Percentiles rank a stretch among this genome's conserved stretches.
Evolutionary conservation across 148 eudicot species (phyloP).

Genomic region (Linanthus parryae): DNA sequence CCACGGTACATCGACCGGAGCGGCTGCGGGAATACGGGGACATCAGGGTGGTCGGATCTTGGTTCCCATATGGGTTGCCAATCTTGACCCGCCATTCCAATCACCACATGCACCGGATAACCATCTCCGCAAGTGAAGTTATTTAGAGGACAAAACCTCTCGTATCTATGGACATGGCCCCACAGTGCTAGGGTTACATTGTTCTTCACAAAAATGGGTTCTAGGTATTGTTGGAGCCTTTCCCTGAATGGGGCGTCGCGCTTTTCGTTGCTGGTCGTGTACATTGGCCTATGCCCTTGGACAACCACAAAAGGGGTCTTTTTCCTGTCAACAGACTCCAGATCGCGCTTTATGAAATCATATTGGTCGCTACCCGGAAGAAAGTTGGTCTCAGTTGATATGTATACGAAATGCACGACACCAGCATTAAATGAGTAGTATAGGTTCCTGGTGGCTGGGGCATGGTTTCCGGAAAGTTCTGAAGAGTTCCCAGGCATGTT

Average conservation of each 20-base stretch:
- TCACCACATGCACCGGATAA: constrained; percentile 74
- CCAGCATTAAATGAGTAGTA: constrained; percentile 78
- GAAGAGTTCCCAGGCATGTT: constrained; percentile 98
- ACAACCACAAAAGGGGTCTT: constrained; percentile 90
- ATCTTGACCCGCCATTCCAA: constrained; percentile 97
- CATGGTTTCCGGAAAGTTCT: constrained; percentile 56
- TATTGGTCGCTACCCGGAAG: constrained; percentile 74
- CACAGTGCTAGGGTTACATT: constrained; percentile 88
- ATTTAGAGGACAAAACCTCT: constrained; percentile 87
- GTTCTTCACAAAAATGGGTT: constrained; percentile 75
- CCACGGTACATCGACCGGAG: constrained; percentile 62
- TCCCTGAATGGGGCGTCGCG: constrained; percentile 54
- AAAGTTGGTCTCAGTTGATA: constrained; percentile 91
- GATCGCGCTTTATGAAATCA: constrained; percentile 67
- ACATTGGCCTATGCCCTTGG: constrained; percentile 99
- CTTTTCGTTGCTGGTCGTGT: constrained; percentile 67
- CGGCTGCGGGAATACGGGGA: constrained; percentile 76
- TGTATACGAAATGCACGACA: constrained; percentile 73
- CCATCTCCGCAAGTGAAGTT: constrained; percentile 76
- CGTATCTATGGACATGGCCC: constrained; percentile 98
- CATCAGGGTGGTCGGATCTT: constrained; percentile 50
- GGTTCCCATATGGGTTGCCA: constrained; percentile 96
- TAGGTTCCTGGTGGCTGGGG: constrained; percentile 81
- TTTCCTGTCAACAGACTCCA: constrained; percentile 65
- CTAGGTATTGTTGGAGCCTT: constrained; percentile 55